A percentile compares a stretch with the other conserved stretches of the same genome.
Evolutionary conservation across 1,284 basidiomycete species (phyloP).

Genomic region (Ustilago hordei): DNA sequence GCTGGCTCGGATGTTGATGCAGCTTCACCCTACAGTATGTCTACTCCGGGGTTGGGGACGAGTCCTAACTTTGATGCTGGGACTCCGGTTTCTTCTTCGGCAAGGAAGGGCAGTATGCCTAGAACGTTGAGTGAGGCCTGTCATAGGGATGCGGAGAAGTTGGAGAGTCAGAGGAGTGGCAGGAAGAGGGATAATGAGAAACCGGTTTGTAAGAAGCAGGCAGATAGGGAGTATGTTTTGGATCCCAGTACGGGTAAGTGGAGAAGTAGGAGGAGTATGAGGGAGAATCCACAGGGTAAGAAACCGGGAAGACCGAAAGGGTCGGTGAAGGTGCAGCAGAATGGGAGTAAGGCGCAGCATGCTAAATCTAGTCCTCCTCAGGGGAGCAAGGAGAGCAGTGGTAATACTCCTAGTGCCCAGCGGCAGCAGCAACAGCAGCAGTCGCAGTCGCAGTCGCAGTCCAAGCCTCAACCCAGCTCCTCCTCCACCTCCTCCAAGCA

Average conservation of each 20-base stretch:
- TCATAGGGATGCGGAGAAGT: conserved; percentile 46
- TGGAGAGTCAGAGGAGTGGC: conserved; percentile 36
- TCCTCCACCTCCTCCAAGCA: conserved; percentile 12
- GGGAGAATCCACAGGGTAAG: conserved; percentile 53
- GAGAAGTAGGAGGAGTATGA: conserved; percentile 55
- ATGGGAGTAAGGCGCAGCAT: conserved; percentile 4
- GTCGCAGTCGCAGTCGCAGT: not conserved
- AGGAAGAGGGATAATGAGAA: conserved; percentile 43
- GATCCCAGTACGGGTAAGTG: conserved; percentile 50
- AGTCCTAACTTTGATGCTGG: conserved; percentile 33
- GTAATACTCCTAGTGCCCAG: not conserved
- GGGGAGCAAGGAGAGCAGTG: conserved; percentile 6
- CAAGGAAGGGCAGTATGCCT: conserved; percentile 42
- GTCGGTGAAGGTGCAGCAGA: conserved; percentile 33
- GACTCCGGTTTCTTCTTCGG: conserved; percentile 22
- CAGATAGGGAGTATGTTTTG: conserved; percentile 42
- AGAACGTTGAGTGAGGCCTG: conserved; percentile 53
- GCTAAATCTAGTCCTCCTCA: conserved; percentile 24
- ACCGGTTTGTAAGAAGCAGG: conserved; percentile 43
- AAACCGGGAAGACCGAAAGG: conserved; percentile 54
- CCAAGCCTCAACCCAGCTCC: not conserved
- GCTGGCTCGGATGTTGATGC: conserved; percentile 26
- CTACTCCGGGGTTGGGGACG: conserved; percentile 22
- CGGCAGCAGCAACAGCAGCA: not conserved
- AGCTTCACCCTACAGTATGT: conserved; percentile 25